Evolutionary conservation across 768 basidiomycete species (phyloP).

Genomic region (Rhizopogon vesiculosus): DNA sequence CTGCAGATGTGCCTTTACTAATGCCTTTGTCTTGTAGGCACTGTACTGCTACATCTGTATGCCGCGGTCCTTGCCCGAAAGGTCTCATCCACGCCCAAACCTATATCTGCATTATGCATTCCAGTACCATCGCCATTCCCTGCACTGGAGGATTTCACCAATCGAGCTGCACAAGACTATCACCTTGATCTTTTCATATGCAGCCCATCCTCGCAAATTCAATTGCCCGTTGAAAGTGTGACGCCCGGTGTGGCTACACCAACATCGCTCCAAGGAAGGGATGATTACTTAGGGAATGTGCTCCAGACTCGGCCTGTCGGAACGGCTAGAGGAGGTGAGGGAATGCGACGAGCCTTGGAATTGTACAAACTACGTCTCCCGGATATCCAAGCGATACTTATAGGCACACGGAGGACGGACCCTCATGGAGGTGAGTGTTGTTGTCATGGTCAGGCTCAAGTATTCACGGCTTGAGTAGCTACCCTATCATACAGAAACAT

Average conservation of each 20-base stretch:
- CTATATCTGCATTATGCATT: conserved; percentile 77
- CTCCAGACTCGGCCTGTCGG: conserved; percentile 35
- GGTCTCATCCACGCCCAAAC: conserved; percentile 30
- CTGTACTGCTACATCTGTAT: conserved; percentile 89
- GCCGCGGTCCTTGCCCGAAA: conserved; percentile 62
- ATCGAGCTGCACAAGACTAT: conserved; percentile 55
- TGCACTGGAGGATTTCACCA: conserved; percentile 80
- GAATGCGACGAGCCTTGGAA: conserved; percentile 77
- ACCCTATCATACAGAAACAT: conserved; percentile 67
- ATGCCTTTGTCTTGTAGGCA: conserved; percentile 49
- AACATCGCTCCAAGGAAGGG: conserved; percentile 4
- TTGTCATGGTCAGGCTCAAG: not conserved
- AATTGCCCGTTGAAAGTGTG: conserved; percentile 43
- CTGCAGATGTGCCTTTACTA: not conserved
- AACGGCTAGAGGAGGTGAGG: conserved; percentile 55
- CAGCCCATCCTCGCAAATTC: conserved; percentile 31
- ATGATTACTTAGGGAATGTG: conserved; percentile 1
- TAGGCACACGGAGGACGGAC: conserved; percentile 87
- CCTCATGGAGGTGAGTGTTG: conserved; percentile 82
- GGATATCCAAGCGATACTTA: conserved; percentile 72
- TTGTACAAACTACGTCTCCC: conserved; percentile 65
- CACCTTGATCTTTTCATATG: conserved; percentile 64
- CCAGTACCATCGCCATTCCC: conserved; percentile 87
- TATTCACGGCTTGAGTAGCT: conserved; percentile 36
- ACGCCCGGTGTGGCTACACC: conserved; percentile 28